Evolutionary conservation across 345 rosid species (phyloP).

Genomic region (Crucihimalaya himalaica): DNA sequence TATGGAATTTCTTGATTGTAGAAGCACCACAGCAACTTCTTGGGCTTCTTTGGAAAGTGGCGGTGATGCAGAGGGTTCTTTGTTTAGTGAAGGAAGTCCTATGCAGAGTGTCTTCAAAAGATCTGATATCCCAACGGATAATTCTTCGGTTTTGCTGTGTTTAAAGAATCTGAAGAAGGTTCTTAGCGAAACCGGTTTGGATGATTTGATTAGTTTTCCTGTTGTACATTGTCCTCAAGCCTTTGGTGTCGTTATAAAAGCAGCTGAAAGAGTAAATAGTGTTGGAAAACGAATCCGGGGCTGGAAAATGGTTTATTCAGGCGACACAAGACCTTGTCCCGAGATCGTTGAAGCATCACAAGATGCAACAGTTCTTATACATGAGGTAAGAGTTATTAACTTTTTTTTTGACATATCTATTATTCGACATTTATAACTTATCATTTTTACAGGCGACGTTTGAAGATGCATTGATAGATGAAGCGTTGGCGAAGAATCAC

Average conservation of each 20-base stretch:
- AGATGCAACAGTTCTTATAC: conserved; percentile 87
- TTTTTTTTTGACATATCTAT: too few species aligned
- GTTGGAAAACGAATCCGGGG: conserved; percentile 75
- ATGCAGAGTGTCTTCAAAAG: conserved; percentile 78
- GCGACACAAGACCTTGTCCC: conserved; percentile 94
- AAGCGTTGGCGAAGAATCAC: conserved; percentile 88
- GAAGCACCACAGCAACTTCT: conserved; percentile 63
- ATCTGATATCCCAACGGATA: conserved; percentile 49
- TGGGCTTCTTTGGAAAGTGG: conserved; percentile 55
- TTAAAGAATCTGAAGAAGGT: conserved; percentile 57
- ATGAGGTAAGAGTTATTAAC: conserved; percentile 60
- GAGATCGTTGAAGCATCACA: conserved; percentile 67
- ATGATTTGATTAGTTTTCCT: conserved; percentile 75
- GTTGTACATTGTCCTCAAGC: conserved; percentile 97
- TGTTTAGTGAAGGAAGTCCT: conserved; percentile 60
- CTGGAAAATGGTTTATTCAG: conserved; percentile 95
- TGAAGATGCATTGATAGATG: conserved; percentile 86
- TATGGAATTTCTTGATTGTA: conserved; percentile 86
- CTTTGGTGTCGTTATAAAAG: conserved; percentile 71
- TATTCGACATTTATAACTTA: background rate
- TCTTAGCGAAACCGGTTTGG: conserved; percentile 66
- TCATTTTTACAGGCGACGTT: conserved; percentile 72
- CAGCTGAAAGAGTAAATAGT: conserved; percentile 65
- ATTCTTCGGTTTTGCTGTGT: conserved; percentile 42
- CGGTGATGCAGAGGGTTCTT: conserved; percentile 37